Base-by-base conservation (phyloP, 306 rosid genomes). In the Quercus wislizeni region DNA sequence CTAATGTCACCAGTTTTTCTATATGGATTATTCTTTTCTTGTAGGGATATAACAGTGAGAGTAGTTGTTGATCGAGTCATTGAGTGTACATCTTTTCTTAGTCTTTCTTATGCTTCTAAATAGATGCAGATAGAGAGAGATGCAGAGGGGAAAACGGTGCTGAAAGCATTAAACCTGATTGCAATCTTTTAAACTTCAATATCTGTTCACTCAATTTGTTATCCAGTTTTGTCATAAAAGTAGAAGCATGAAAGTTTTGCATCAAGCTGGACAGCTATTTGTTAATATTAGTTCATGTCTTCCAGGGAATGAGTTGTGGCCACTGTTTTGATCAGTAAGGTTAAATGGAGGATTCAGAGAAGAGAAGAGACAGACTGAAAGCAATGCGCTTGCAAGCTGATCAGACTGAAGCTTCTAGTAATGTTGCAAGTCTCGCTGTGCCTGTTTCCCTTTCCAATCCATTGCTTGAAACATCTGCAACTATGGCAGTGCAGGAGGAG, bases 321-420 rank as follows among this genome's bases (percentile, higher is more conserved):
- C 71, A 25, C 35, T 28, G 11, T 57, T 73, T 70, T 52, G 21
- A n/a, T 86, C 71, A 20, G 12, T 71, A 65, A 86, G 90, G 76
- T 67, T 82, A 76, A 75, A 92, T 94, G 98, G 96, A 92, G 79
- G 98, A 91, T 75, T 90, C 93, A 33, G 96, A 91, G 89, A 89
- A 90, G 76, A 85, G 98, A 83, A 92, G 80, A 82, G 94, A 91
- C 77, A 81, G 98, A 52, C 69, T 95, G 35, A 88, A 73, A 90
- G 91, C 92, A 81, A 90, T 92, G 95, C 95, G 97, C 43, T 18
- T 49, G 49, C 88, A 92, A 76, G 97, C 96, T 71, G 91, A 81
- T 78, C 82, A 79, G 35, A 85, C 91, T 63, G 88, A 84, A 70
- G 83, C 52, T 63, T 77, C 88, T 56, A 78, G 77, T 43, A 56